Conservation (phyloP, 2,329 filamentous ascomycete genomes). For the Calonectria pseudoturangicola region DNA sequence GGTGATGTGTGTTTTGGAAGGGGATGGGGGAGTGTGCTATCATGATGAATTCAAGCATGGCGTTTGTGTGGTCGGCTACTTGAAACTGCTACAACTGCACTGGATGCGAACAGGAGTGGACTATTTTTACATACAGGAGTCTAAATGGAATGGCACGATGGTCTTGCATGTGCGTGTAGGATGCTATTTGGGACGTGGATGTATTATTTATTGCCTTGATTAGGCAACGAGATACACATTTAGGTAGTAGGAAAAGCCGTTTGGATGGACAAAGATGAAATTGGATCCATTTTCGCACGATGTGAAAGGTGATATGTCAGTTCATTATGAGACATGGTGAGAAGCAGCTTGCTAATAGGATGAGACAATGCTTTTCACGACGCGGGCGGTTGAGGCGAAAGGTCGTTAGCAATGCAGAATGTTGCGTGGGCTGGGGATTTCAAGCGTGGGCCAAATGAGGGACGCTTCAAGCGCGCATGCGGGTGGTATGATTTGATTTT, state of each 20-base stretch:
- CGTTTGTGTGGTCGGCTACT: conserved; percentile 25
- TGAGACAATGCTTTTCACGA: background rate
- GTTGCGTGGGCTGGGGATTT: no score
- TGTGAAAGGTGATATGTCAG: background rate
- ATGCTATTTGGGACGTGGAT: conserved; percentile 21
- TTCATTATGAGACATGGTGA: background rate
- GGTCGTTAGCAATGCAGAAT: background rate
- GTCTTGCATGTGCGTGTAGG: conserved; percentile 29
- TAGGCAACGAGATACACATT: conserved; percentile 11
- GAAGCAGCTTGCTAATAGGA: background rate
- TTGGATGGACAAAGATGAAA: background rate
- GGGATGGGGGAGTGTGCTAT: conserved; percentile 20
- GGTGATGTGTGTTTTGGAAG: conserved; percentile 13
- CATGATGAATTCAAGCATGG: conserved; percentile 27
- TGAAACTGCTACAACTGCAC: conserved; percentile 27
- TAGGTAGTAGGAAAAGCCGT: background rate
- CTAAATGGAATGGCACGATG: conserved; percentile 30
- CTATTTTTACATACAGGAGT: conserved; percentile 32
- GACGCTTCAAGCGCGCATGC: background rate
- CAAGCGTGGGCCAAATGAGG: no score
- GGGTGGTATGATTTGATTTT: no score
- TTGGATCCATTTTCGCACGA: background rate
- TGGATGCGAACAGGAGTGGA: conserved; percentile 8
- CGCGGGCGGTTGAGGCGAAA: background rate
- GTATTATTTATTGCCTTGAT: background rate